Evolutionary conservation across 169 alveolate genomes (phyloP).

Genomic region (Cryptosporidium parvum): DNA sequence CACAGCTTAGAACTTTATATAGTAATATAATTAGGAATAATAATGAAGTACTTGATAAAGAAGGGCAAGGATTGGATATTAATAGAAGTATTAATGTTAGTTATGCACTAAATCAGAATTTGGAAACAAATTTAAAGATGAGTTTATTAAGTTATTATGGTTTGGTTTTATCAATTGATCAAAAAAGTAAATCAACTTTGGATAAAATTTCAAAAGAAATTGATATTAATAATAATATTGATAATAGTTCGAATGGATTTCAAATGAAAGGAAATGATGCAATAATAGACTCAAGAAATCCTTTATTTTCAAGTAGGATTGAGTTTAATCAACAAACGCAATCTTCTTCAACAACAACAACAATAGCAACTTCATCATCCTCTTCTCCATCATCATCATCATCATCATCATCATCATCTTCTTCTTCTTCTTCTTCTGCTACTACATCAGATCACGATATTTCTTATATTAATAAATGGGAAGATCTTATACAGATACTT

Average conservation of each 20-base stretch:
- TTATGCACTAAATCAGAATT: constrained; percentile 33
- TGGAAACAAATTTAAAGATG: constrained; percentile 17
- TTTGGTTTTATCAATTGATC: constrained; percentile 8
- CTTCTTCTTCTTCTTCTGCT: neutral
- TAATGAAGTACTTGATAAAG: constrained; percentile 1
- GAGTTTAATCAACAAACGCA: neutral
- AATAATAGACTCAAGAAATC: neutral
- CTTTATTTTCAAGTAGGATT: neutral
- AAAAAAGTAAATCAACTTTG: neutral
- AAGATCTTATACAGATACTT: constrained; percentile 39
- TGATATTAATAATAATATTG: too few species aligned
- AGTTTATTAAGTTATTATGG: constrained; percentile 62
- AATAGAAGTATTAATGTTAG: neutral
- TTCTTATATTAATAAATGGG: constrained; percentile 44
- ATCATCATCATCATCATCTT: neutral
- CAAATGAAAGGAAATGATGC: too few species aligned
- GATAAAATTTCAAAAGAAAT: neutral
- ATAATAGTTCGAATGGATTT: too few species aligned
- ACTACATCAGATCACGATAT: constrained; percentile 37
- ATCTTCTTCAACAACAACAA: neutral
- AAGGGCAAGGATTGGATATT: neutral
- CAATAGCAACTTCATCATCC: neutral
- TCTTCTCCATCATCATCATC: neutral
- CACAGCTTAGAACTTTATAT: constrained; percentile 8
- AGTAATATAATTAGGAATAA: constrained; percentile 37